These are phyloP conservation scores for Eucalyptus victrix DNA, from an alignment of 345 rosid genomes.

Conservation along the genomic window DNA sequence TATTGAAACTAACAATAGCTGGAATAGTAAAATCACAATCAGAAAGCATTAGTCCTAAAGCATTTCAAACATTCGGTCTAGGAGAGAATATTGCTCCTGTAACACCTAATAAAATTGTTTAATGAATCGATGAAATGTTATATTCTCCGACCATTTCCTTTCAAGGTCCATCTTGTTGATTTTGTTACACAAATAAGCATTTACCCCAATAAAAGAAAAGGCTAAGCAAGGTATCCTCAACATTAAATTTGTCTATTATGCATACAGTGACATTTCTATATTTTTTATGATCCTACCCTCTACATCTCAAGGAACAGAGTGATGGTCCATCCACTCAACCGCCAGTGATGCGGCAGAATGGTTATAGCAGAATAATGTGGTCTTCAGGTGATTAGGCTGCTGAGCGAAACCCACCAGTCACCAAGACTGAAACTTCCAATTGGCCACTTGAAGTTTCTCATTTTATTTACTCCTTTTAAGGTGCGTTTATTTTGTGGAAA, in stretches of 20 bases:
- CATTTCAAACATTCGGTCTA: neutral
- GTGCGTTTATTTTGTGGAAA: too few relatives aligned
- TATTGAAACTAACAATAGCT: neutral
- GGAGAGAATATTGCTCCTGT: neutral
- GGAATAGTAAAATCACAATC: neutral
- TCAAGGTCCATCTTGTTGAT: neutral
- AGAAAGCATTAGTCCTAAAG: neutral
- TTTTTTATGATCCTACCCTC: neutral
- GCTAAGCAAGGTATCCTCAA: neutral
- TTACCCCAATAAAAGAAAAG: neutral
- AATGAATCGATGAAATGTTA: neutral
- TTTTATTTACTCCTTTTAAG: neutral
- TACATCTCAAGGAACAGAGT: neutral
- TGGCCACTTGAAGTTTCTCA: neutral
- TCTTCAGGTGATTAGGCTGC: neutral
- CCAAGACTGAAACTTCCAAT: neutral
- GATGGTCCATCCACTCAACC: neutral
- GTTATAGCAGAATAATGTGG: neutral
- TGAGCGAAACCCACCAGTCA: neutral
- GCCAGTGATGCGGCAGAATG: neutral
- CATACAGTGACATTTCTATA: neutral
- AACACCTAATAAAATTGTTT: neutral
- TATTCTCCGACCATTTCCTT: neutral
- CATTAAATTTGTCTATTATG: neutral
- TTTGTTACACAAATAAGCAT: neutral